Conservation (phyloP, 352 stramenopile species). For the Pythium plurisporium region DNA sequence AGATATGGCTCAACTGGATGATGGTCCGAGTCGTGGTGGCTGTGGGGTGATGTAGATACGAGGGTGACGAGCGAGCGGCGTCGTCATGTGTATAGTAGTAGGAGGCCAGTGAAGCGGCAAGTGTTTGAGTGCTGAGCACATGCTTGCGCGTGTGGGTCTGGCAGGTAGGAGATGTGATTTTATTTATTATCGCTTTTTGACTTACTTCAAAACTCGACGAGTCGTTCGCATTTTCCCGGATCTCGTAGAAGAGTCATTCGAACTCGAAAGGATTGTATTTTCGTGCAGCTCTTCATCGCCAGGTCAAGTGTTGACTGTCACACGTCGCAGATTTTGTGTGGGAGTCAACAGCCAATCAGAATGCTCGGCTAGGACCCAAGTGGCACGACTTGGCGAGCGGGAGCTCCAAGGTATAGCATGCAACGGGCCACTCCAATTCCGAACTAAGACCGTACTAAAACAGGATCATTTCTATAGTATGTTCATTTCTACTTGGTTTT, state of each 20-base stretch:
- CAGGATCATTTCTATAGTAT: constrained; percentile 31
- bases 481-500: constrained; percentile 28
- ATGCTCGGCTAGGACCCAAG: not conserved
- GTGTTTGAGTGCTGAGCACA: not conserved
- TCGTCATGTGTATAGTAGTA: constrained; percentile 14
- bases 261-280: no score
- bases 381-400: not conserved
- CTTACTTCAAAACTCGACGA: no score
- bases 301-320: no score
- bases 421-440: not conserved
- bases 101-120: not conserved
- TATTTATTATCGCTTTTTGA: constrained; percentile 4
- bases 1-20: constrained; percentile 6
- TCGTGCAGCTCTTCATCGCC: no score
- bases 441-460: constrained; percentile 27
- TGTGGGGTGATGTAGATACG: constrained; percentile 23
- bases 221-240: no score
- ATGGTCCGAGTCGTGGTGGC: constrained; percentile 2
- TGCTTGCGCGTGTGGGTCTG: not conserved
- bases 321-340: no score
- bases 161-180: not conserved
- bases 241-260: no score
- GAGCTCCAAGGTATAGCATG: not conserved
- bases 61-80: not conserved
- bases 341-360: constrained; percentile 3